Percentiles rank a stretch among this genome's conserved stretches.
These are phyloP conservation scores for Castanospermum australe DNA, from an alignment of 306 rosid species.

Conservation along the genomic window DNA sequence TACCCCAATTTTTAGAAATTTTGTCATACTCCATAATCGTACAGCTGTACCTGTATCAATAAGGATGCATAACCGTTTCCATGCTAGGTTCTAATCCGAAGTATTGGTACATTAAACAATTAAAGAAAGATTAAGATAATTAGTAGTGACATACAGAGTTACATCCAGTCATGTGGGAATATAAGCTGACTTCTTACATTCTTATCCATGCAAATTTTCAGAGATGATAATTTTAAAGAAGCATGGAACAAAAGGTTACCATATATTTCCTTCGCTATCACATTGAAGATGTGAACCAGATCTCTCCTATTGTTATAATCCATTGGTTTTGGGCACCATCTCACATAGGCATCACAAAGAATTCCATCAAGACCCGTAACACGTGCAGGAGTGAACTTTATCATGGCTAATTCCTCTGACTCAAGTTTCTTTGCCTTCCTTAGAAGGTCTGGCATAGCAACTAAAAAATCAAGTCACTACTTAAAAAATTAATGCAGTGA, in stretches of 20 bases:
- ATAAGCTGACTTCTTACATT: constrained; percentile 6
- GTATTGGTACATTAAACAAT: neutral
- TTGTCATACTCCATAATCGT: no score
- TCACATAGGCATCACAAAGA: constrained; percentile 34
- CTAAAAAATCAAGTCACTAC: constrained; percentile 9
- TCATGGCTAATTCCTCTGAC: constrained; percentile 19
- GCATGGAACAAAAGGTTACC: constrained; percentile 32
- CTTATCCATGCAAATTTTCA: neutral
- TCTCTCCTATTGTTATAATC: constrained; percentile 42
- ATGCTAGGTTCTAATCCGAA: neutral
- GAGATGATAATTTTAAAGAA: neutral
- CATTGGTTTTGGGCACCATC: constrained; percentile 35
- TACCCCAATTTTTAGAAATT: no score
- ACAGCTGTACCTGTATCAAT: no score
- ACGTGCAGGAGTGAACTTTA: constrained; percentile 15
- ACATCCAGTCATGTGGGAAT: constrained; percentile 14
- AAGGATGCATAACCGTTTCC: no score
- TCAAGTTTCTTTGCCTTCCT: constrained; percentile 27
- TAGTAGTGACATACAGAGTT: neutral
- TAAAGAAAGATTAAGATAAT: neutral
- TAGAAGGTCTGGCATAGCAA: constrained; percentile 25
- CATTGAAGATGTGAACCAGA: constrained; percentile 47
- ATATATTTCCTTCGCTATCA: constrained; percentile 41
- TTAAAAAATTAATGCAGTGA: neutral
- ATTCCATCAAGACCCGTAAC: constrained; percentile 30